Evolutionary conservation across 78 protist genomes (phyloP).

Genomic region (Speleostelium caveatum): DNA sequence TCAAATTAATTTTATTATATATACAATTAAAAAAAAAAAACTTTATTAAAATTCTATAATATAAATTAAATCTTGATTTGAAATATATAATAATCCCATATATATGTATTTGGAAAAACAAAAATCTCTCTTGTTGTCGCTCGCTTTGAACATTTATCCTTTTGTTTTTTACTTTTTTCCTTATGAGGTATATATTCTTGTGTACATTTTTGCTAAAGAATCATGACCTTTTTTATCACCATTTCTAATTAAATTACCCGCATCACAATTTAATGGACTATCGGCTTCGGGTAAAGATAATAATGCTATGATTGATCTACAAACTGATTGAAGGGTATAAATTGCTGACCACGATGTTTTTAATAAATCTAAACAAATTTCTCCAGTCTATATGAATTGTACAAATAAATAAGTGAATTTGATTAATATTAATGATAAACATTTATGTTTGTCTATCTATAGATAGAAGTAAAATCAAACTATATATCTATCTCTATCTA

Average conservation of each 20-base stretch:
- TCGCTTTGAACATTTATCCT: too few species aligned
- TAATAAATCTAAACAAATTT: conserved; percentile 93
- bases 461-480: not conserved
- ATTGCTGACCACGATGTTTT: conserved; percentile 92
- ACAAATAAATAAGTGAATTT: too few species aligned
- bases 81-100: too few species aligned
- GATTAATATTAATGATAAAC: not conserved
- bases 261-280: conserved; percentile 93
- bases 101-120: too few species aligned
- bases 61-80: too few species aligned
- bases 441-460: not conserved
- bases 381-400: conserved; percentile 82
- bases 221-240: conserved; percentile 87
- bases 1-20: too few species aligned
- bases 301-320: conserved; percentile 89
- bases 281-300: conserved; percentile 84
- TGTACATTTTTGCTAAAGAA: conserved; percentile 86
- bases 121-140: too few species aligned
- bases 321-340: conserved; percentile 88
- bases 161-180: too few species aligned
- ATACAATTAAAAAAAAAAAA: too few species aligned
- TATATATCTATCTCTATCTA: not conserved
- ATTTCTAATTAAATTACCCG: conserved; percentile 90
- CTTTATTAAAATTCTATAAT: too few species aligned
- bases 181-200: conserved; percentile 64